Evolutionary conservation across 441 rosid species (phyloP).

Genomic region (Adansonia madagascariensis): DNA sequence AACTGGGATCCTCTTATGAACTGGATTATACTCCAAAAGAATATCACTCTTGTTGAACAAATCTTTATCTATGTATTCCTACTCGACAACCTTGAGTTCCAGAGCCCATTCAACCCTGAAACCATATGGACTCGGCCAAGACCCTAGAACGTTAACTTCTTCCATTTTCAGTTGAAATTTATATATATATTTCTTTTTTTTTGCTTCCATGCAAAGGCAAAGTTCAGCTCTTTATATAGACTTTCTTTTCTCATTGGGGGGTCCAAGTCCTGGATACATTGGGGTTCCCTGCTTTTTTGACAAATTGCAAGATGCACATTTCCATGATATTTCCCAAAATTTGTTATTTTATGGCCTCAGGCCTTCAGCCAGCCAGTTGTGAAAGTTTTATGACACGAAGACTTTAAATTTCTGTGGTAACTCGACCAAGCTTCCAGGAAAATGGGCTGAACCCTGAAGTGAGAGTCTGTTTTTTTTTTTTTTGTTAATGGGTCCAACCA

Average conservation of each 20-base stretch:
- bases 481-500: background rate
- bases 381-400: background rate
- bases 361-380: background rate
- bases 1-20: constrained; percentile 34
- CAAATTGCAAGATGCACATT: background rate
- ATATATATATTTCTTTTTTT: background rate
- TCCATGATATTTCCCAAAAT: background rate
- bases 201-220: background rate
- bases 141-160: constrained; percentile 34
- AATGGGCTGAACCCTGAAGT: background rate
- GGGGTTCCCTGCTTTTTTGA: background rate
- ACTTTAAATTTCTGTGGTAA: background rate
- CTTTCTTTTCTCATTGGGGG: background rate
- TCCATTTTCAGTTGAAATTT: constrained; percentile 11
- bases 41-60: constrained; percentile 30
- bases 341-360: background rate
- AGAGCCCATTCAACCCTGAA: constrained; percentile 32
- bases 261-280: background rate
- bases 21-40: constrained; percentile 33
- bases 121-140: constrained; percentile 28
- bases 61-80: constrained; percentile 23
- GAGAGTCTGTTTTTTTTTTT: background rate
- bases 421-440: background rate
- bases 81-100: constrained; percentile 30
- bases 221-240: background rate